These are phyloP conservation scores for Trichophaea hybrida DNA, from an alignment of 2,329 filamentous ascomycete species.

Conservation along the genomic window DNA sequence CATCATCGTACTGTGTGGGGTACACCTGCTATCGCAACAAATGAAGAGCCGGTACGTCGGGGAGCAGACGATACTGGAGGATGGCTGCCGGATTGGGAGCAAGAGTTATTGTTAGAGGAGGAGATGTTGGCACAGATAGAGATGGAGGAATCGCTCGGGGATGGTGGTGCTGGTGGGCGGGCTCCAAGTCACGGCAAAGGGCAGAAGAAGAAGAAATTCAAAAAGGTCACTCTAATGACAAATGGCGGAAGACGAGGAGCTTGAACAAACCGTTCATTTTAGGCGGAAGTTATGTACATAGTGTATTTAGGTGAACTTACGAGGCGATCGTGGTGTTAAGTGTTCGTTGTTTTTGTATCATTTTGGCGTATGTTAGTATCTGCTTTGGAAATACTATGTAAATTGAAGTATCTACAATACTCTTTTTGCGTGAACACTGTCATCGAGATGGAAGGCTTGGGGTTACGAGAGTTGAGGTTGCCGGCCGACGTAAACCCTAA, in stretches of 20 bases:
- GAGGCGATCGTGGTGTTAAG: no score
- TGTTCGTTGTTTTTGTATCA: no score
- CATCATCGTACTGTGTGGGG: conserved; percentile 20
- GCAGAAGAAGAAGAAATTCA: conserved; percentile 45
- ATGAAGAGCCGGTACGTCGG: conserved; percentile 7
- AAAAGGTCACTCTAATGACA: conserved; percentile 60
- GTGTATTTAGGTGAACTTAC: no score
- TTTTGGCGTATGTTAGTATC: no score
- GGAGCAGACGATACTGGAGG: conserved; percentile 49
- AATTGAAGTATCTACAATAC: no score
- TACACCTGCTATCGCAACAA: conserved; percentile 12
- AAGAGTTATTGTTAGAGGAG: conserved; percentile 53
- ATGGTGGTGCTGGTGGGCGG: conserved; percentile 28
- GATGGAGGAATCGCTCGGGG: conserved; percentile 11
- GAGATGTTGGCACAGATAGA: conserved; percentile 28
- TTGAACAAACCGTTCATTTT: no score
- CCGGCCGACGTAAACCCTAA: no score
- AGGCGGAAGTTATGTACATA: no score
- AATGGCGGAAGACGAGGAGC: conserved; percentile 37
- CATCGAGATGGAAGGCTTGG: no score
- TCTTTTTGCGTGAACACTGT: no score
- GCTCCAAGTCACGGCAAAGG: conserved; percentile 11
- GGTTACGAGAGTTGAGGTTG: no score
- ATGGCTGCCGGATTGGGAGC: conserved; percentile 74
- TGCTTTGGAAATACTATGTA: no score